A percentile compares a stretch with the other conserved stretches of the same genome.
These are phyloP conservation scores for Voacanga thouarsii DNA, from an alignment of 257 asterid species.

Conservation along the genomic window DNA sequence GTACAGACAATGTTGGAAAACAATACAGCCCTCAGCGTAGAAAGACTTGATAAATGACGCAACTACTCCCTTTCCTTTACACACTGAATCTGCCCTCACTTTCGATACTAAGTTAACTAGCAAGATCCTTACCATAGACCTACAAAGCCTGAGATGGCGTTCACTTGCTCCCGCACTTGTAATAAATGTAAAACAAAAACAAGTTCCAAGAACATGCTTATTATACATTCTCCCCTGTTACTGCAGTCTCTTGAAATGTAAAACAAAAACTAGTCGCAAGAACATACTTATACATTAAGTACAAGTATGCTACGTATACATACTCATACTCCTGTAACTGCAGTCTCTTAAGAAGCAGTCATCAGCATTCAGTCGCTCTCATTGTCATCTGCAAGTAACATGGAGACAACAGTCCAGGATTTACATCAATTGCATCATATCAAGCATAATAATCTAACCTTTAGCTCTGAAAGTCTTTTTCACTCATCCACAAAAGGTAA, in stretches of 20 bases:
- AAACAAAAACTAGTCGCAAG: neutral
- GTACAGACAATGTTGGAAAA: too few relatives aligned
- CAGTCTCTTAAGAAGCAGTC: neutral
- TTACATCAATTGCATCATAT: neutral
- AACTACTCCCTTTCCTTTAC: too few relatives aligned
- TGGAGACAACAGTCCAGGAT: neutral
- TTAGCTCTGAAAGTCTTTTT: neutral
- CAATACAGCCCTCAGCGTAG: too few relatives aligned
- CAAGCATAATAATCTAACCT: neutral
- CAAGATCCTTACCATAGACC: too few relatives aligned
- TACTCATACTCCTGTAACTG: neutral
- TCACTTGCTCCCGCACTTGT: too few relatives aligned
- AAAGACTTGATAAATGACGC: too few relatives aligned
- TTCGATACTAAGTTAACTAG: too few relatives aligned
- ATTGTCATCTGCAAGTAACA: neutral
- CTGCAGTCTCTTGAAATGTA: neutral
- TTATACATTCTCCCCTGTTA: neutral
- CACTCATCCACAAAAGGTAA: neutral
- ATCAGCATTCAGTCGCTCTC: neutral
- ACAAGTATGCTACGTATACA: too few relatives aligned
- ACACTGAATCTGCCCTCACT: too few relatives aligned
- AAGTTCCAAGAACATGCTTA: too few relatives aligned
- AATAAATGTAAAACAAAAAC: too few relatives aligned
- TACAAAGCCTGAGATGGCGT: too few relatives aligned
- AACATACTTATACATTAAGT: neutral